Percentiles rank a stretch among this genome's conserved stretches.
These are phyloP conservation scores for Kregervanrija pseudodelftensis DNA, from an alignment of 805 yeast genomes.

Conservation along the genomic window DNA sequence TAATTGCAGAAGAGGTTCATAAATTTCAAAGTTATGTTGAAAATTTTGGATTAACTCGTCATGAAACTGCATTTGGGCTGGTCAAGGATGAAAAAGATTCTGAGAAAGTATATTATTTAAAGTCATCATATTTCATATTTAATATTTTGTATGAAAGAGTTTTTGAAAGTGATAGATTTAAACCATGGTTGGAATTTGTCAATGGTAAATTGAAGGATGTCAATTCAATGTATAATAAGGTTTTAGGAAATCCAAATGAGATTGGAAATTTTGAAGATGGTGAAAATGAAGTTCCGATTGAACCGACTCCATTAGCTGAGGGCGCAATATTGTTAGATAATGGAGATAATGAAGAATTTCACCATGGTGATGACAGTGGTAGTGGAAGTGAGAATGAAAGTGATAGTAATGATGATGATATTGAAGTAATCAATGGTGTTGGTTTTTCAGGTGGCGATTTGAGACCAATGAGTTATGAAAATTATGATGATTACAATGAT, in stretches of 20 bases:
- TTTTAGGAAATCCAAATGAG: constrained; percentile 41
- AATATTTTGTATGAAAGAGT: constrained; percentile 26
- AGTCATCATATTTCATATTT: constrained; percentile 26
- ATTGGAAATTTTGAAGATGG: constrained; percentile 8
- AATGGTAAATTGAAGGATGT: constrained; percentile 42
- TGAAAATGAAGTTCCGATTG: constrained; percentile 7
- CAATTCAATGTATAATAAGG: constrained; percentile 50
- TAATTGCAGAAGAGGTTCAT: constrained; percentile 53
- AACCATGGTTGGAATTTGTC: constrained; percentile 44
- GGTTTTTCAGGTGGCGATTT: constrained; percentile 23
- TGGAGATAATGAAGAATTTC: constrained; percentile 39
- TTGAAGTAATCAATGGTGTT: constrained; percentile 6
- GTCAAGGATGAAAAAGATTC: constrained; percentile 22
- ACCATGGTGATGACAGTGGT: constrained; percentile 29
- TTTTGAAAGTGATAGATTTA: constrained; percentile 20
- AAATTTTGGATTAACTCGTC: constrained; percentile 27
- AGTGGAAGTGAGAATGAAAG: constrained; percentile 21
- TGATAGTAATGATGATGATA: constrained; percentile 3
- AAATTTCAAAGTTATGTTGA: constrained; percentile 37
- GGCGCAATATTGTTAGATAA: constrained; percentile 29
- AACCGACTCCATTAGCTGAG: constrained; percentile 15
- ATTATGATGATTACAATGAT: constrained; percentile 1
- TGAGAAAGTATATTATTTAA: constrained; percentile 23
- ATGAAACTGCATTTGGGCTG: constrained; percentile 26
- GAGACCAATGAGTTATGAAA: constrained; percentile 29